Evolutionary conservation across 2,329 filamentous ascomycete genomes (phyloP).

Genomic region (Akanthomyces lecanii): DNA sequence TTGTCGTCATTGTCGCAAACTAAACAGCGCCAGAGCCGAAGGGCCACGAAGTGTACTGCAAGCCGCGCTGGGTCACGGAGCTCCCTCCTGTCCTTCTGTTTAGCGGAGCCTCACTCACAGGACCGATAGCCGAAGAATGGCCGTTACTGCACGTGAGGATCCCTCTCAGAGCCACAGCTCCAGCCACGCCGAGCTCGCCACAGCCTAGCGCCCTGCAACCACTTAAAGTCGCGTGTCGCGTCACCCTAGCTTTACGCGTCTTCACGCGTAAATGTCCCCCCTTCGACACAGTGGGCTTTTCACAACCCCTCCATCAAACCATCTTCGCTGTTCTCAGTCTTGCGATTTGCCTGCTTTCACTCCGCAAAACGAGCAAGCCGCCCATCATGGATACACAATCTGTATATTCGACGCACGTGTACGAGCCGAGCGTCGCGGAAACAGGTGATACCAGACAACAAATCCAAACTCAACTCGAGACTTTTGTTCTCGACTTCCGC

Average conservation of each 20-base stretch:
- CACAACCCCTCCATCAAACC: slow-evolving; percentile 13
- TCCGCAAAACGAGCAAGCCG: not conserved
- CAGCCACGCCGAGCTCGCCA: not conserved
- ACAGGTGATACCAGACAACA: slow-evolving; percentile 66
- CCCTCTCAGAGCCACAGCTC: not conserved
- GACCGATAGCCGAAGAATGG: slow-evolving; percentile 13
- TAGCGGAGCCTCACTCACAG: not conserved
- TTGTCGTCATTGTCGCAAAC: slow-evolving; percentile 16
- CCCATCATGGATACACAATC: slow-evolving; percentile 77
- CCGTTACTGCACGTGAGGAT: slow-evolving; percentile 6
- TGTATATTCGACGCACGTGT: slow-evolving; percentile 80
- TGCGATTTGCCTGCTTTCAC: not conserved
- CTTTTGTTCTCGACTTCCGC: slow-evolving; percentile 90
- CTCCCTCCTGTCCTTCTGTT: not conserved
- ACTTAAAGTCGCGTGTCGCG: slow-evolving; percentile 28
- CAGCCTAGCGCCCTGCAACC: slow-evolving; percentile 25
- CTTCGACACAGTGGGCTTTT: not conserved
- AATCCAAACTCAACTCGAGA: slow-evolving; percentile 74
- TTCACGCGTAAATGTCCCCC: slow-evolving; percentile 17
- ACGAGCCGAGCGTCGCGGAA: slow-evolving; percentile 61
- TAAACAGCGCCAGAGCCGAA: not conserved
- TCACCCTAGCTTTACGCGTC: slow-evolving; percentile 16
- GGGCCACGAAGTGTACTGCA: slow-evolving; percentile 11
- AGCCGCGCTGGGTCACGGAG: not conserved
- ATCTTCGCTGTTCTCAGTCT: not conserved